Base-by-base conservation (phyloP, 345 rosid species). In the Rhizophora mangle region DNA sequence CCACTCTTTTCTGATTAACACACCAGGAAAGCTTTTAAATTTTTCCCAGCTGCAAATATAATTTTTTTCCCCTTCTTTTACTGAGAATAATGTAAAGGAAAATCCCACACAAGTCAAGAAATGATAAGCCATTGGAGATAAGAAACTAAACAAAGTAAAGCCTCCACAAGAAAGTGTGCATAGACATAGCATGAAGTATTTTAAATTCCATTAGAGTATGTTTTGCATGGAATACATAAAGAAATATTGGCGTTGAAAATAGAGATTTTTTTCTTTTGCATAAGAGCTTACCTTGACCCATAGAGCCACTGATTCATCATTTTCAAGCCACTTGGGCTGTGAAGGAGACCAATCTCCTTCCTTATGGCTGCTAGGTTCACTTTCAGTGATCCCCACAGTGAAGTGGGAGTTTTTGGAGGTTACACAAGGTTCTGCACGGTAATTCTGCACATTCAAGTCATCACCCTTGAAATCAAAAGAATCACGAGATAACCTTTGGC, bases 241-340 rank as follows among this genome's bases (percentile, higher is more conserved):
- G 24, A 60, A 69, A 59, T 26, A 64, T 67, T 34, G 46, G 5
- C 27, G 15, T 61, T 18, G 54, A 56, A 37, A 66, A 49, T 27
- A 71, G 63, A 53, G 18, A 64, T 6, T 54, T 24, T 24, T 3
- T 54, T 21, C 59, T 26, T 34, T 69, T 47, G 57, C n/a, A 37
- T 21, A 56, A 66, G 60, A 8, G 22, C 72, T 64, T 83, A 95
- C 99, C 97, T 92, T 95, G 70, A 95, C 99, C 99, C 99, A 95
- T 30, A 92, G 74, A 72, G 99, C 96, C 75, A 87, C 81, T 68
- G 96, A 83, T 79, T 88, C 93, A 77, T 91, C 97, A 70, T 72
- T 76, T 74, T 85, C 89, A 26, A 91, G 75, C 96, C 96, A 89
- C 79, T 86, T 84, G 19, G 94, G 88, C 64, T 88, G 96, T 20